Evolutionary conservation across 495 filamentous ascomycete genomes (phyloP).

Genomic region (Penicillium fimorum): DNA sequence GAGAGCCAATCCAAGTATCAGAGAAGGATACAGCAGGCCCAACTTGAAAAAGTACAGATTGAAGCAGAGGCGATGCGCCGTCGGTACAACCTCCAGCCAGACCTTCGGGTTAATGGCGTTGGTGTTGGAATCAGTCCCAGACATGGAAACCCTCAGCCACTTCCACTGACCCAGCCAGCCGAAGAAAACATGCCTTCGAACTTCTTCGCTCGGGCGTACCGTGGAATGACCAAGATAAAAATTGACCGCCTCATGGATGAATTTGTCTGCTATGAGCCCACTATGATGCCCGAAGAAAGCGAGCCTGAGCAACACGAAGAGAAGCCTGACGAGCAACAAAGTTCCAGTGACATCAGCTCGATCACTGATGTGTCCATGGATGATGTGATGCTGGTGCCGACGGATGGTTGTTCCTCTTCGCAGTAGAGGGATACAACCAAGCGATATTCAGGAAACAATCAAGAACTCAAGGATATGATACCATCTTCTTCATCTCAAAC

Average conservation of each 20-base stretch:
- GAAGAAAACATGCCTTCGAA: background rate
- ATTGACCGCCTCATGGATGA: background rate
- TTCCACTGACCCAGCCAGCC: background rate
- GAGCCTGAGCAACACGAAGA: background rate
- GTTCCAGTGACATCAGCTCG: background rate
- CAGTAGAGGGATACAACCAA: background rate
- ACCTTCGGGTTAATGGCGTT: background rate
- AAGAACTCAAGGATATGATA: background rate
- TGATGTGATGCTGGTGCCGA: constrained; percentile 3
- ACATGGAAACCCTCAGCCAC: background rate
- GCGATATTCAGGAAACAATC: background rate
- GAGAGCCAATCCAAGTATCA: background rate
- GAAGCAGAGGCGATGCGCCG: background rate
- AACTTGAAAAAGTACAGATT: background rate
- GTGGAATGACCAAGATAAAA: background rate
- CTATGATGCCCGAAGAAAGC: background rate
- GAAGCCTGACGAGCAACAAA: background rate
- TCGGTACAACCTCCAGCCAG: background rate
- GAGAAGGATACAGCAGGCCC: background rate
- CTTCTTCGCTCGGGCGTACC: background rate
- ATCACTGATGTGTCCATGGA: background rate
- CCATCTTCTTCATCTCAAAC: background rate
- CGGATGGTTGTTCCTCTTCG: background rate
- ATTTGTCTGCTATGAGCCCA: background rate
- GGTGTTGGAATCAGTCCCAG: background rate